Evolutionary conservation across 441 rosid genomes (phyloP), one percentile per base, ranked within the genome.

Genomic region (Euphorbia celastroides): DNA sequence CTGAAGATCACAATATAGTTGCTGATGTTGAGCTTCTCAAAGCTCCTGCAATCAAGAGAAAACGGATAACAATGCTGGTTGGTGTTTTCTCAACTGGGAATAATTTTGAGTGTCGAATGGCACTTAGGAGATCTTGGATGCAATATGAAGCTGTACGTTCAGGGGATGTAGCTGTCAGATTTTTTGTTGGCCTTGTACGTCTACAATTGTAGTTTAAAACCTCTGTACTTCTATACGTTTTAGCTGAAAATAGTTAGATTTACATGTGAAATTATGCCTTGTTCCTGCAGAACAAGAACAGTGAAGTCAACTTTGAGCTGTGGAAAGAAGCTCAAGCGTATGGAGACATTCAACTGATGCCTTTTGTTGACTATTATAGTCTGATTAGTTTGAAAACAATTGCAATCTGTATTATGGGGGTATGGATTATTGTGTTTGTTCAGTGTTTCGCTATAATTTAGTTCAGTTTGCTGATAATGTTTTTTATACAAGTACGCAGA

Each of bases 1-100:
- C 86, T 5, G 89, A 88, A 76, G 86, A 87, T 58, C 83, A 82
- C 68, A 82, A 77, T 68, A 75, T 86, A 71, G 42, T 83, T 25
- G 79, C 76, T 69, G 91, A 87, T 72, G 79, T 75, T 46, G 84
- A 87, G 77, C 82, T 71, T 17, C 87, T 93, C 46, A 87, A 80
- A 90, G 92, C 97, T 76, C 91, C 96, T 22, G 51, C 55, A 11
- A 67, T 79, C 58, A 70, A 80, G 34, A 77, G 60, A 61, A 79
- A 76, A 79, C 81, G 79, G 77, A 72, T 88, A 62, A 55, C 80
- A 13, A 75, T 93, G 79, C 66, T 93, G 75, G 79, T 93, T 12
- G 98, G 96, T 60, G 81, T 90, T 76, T 93, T 88, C 86, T 90
- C 98, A 51, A 85, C 88, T n/a, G 97, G 94, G 65, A 93, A 93